A percentile compares a stretch with the other conserved stretches of the same genome.
Conservation (phyloP, 2,329 filamentous ascomycete genomes). For the Epichloe glyceriae region DNA sequence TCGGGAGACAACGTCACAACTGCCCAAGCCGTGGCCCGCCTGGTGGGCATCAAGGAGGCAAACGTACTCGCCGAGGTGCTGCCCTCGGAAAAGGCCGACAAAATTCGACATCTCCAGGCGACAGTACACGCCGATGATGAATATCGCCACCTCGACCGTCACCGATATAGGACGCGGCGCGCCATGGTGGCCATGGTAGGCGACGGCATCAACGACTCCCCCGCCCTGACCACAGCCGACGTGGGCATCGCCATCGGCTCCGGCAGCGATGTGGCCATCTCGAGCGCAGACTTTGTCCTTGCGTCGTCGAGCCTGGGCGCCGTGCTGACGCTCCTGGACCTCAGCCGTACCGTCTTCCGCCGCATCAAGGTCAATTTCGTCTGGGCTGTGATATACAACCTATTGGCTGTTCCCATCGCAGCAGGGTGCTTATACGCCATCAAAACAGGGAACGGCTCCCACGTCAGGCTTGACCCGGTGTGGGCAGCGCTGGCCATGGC, state of each 20-base stretch:
- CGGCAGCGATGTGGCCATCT: constrained; percentile 74
- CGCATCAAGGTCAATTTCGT: constrained; percentile 75
- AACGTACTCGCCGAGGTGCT: constrained; percentile 83
- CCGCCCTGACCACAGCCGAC: constrained; percentile 67
- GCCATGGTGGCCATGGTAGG: constrained; percentile 69
- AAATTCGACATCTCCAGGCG: constrained; percentile 51
- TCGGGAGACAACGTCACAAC: constrained; percentile 86
- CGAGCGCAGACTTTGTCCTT: constrained; percentile 69
- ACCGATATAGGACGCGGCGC: constrained; percentile 21
- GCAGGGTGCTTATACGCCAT: constrained; percentile 63
- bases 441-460: constrained; percentile 30
- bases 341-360: constrained; percentile 59
- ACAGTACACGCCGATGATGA: constrained; percentile 28
- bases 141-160: constrained; percentile 3
- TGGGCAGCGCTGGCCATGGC: constrained; percentile 94
- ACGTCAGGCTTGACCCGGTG: constrained; percentile 58
- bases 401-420: constrained; percentile 64
- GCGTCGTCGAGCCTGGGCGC: constrained; percentile 57
- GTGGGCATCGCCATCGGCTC: constrained; percentile 75
- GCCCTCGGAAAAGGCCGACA: constrained; percentile 67
- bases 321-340: constrained; percentile 59
- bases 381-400: constrained; percentile 77
- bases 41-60: constrained; percentile 56
- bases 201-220: constrained; percentile 82
- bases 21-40: constrained; percentile 62